These are phyloP conservation scores for Lachnellula arida DNA, from an alignment of 2,329 filamentous ascomycete genomes.

Conservation along the genomic window DNA sequence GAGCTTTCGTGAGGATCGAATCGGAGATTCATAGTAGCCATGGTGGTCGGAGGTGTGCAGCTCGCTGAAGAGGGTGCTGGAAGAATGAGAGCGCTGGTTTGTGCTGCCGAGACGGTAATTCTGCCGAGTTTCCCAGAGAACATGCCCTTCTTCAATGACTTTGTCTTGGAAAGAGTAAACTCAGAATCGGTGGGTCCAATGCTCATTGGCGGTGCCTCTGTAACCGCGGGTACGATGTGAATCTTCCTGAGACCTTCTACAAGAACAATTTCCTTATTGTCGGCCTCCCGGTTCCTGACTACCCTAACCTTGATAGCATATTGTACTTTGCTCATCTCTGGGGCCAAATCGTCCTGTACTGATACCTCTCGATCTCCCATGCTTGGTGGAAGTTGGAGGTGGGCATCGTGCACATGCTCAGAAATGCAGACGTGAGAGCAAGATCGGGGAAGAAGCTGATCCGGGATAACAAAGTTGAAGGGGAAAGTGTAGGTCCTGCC, in stretches of 20 bases:
- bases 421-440: constrained; percentile 23
- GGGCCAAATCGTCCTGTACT: constrained; percentile 26
- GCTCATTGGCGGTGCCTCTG: constrained; percentile 29
- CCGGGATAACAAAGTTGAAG: constrained; percentile 32
- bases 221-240: constrained; percentile 25
- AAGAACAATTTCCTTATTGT: constrained; percentile 21
- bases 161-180: constrained; percentile 26
- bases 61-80: constrained; percentile 17
- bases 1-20: constrained; percentile 28
- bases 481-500: constrained; percentile 29
- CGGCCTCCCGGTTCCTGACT: constrained; percentile 19
- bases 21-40: constrained; percentile 28
- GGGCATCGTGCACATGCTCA: constrained; percentile 29
- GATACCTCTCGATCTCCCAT: constrained; percentile 25
- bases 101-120: constrained; percentile 29
- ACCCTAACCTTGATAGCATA: constrained; percentile 29
- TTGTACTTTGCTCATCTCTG: constrained; percentile 28
- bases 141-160: constrained; percentile 29
- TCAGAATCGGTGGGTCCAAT: constrained; percentile 18
- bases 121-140: constrained; percentile 32
- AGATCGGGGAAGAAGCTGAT: constrained; percentile 28
- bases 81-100: constrained; percentile 28
- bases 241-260: constrained; percentile 23
- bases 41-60: constrained; percentile 19
- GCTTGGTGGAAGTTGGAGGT: constrained; percentile 30